Evolutionary conservation across 441 rosid genomes (phyloP).

Genomic region (Croton setiger): DNA sequence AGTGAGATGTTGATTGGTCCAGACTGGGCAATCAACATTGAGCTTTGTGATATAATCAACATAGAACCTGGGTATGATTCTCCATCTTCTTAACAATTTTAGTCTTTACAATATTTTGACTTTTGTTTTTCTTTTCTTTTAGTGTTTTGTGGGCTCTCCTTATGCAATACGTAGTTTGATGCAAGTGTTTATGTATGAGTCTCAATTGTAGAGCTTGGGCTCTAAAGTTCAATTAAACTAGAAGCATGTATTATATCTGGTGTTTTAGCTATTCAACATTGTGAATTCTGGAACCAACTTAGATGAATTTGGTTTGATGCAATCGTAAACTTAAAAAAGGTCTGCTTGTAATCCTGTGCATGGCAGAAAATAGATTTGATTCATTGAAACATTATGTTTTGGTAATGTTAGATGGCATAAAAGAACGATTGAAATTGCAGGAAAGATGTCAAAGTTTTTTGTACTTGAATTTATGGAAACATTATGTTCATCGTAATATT

Average conservation of each 20-base stretch:
- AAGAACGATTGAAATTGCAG: not conserved
- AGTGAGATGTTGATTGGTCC: conserved; percentile 85
- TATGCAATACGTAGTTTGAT: not conserved
- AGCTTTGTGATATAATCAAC: conserved; percentile 88
- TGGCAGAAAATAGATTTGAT: not conserved
- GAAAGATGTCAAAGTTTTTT: not conserved
- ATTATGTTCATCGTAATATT: not conserved
- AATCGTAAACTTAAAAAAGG: not conserved
- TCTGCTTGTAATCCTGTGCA: not conserved
- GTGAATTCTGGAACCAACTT: not conserved
- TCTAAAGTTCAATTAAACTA: not conserved
- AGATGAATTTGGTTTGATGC: not conserved
- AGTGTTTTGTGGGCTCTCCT: not conserved
- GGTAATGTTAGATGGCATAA: not conserved
- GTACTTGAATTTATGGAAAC: not conserved
- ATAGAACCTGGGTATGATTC: conserved; percentile 78
- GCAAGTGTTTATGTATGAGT: not conserved
- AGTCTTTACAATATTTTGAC: not conserved
- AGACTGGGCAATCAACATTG: conserved; percentile 96
- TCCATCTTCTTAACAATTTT: conserved; percentile 11
- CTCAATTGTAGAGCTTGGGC: not conserved
- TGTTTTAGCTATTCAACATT: not conserved
- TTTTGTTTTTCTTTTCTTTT: conserved; percentile 10
- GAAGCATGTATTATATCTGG: not conserved
- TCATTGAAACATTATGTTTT: too few relatives aligned